Conservation (phyloP, 1,284 basidiomycete genomes). For the Mycena sp. region DNA sequence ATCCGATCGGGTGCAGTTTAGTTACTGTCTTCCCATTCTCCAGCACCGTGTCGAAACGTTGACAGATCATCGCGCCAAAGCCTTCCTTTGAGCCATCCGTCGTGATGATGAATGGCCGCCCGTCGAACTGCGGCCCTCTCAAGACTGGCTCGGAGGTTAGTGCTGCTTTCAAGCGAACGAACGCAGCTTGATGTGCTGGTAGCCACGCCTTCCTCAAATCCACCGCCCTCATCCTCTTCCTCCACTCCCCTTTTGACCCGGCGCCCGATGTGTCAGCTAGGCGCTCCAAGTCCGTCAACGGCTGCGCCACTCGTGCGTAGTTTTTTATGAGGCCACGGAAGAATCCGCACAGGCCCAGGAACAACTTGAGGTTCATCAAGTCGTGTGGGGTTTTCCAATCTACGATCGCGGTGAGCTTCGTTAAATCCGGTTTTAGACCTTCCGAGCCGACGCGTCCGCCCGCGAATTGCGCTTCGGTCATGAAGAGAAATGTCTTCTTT, state of each 20-base stretch:
- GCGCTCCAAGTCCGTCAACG: conserved; percentile 40
- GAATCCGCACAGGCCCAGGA: conserved; percentile 38
- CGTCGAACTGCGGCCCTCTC: conserved; percentile 38
- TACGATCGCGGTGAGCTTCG: conserved; percentile 46
- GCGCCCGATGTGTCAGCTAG: neutral
- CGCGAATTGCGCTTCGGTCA: conserved; percentile 42
- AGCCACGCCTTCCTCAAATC: conserved; percentile 34
- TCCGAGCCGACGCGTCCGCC: conserved; percentile 39
- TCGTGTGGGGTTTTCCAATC: conserved; percentile 45
- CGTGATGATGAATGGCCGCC: conserved; percentile 45
- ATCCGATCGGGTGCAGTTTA: conserved; percentile 36
- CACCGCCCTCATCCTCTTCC: neutral
- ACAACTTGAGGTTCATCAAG: conserved; percentile 27
- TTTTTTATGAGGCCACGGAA: conserved; percentile 42
- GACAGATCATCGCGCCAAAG: conserved; percentile 27
- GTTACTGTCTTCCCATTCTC: conserved; percentile 27
- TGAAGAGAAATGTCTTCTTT: no score
- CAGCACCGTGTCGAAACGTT: neutral
- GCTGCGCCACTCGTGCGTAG: conserved; percentile 41
- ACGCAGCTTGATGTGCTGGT: conserved; percentile 36
- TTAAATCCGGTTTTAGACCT: conserved; percentile 42
- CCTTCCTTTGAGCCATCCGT: conserved; percentile 27
- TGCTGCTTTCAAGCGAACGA: conserved; percentile 39
- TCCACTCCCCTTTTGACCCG: conserved; percentile 12
- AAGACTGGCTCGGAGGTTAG: conserved; percentile 43